Evolutionary conservation across 2,329 filamentous ascomycete species (phyloP), one percentile per base, ranked within the genome.

Genomic region (Cladosporium sp.): DNA sequence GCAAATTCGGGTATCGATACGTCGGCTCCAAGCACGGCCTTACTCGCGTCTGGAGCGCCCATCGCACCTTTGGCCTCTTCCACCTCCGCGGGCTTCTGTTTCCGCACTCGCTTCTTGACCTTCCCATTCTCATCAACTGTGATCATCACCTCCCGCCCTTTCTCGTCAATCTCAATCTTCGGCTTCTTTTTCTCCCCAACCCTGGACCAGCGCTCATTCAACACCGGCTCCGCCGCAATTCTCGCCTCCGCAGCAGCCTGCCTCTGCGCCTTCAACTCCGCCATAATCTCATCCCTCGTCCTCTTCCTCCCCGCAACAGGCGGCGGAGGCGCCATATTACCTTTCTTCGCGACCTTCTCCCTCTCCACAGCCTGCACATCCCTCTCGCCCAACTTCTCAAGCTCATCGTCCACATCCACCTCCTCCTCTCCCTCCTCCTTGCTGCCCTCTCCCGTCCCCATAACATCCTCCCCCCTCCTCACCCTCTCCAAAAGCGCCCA

Each of bases 401-500:
- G 69, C 55, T 75, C 74, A 11, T 74, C 69, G 32, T 77, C 74
- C 1, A 73, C 56, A 54, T 73, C 66, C 13, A 33, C 49, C 4
- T 22, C 34, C 31, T 60, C 55, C 55, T 66, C 61, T 38, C 59
- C 59, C 16, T 63, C 62, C 1, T 56, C 61, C 48, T 67, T 64
- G 7, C 72, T 69, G 52, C 52, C 44, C 51, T 55, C 52, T 55
- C 49, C 71, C 63, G 58, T 66, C 61, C 57, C 77, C 74, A 72
- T 54, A 4, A 76, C 73, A 66, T 76, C 71, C 67, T 90, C 87
- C 38, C 86, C 87, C 52, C 77, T 79, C 55, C 79, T 79, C 55
- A 87, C 78, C 59, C 84, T 77, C 67, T 87, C 81, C 28, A 91
- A 73, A 10, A 97, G 74, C 68, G 87, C 86, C 67, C 89, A 87